phyloP scores from a whole-genome alignment of 78 protist species.

The Parvularia atlantis region DNA sequence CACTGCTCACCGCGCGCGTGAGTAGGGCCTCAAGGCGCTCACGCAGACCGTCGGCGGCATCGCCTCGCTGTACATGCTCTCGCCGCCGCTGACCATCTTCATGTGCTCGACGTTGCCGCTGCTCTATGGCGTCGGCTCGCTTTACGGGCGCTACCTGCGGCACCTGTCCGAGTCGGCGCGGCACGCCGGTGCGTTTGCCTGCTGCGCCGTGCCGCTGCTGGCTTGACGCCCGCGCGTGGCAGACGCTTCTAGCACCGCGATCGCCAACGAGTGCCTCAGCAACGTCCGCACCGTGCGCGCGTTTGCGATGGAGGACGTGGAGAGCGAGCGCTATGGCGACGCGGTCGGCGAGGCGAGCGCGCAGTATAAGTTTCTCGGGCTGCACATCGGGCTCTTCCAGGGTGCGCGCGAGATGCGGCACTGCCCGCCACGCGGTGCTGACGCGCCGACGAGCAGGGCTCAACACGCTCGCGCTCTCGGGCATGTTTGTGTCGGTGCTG shows the following conservation, averaged over 20 bases:
- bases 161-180: neutral
- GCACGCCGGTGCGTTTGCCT: neutral
- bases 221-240: neutral
- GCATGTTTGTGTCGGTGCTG: conserved; percentile 8
- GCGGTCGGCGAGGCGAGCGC: too few species aligned
- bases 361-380: too few species aligned
- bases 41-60: neutral
- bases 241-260: neutral
- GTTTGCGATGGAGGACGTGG: conserved; percentile 15
- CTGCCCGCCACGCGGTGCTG: too few species aligned
- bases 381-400: too few species aligned
- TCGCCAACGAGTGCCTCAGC: neutral
- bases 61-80: neutral
- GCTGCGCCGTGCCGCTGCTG: neutral
- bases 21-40: conserved; percentile 1
- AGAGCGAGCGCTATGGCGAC: neutral
- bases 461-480: conserved; percentile 1
- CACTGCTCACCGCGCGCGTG: neutral
- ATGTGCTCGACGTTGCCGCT: neutral
- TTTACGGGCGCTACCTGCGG: neutral
- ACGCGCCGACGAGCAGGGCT: neutral
- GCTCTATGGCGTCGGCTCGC: neutral
- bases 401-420: too few species aligned
- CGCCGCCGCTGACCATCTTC: neutral
- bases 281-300: conserved; percentile 30